Conservation (phyloP, 345 rosid genomes). For the Hibiscus mutabilis region DNA sequence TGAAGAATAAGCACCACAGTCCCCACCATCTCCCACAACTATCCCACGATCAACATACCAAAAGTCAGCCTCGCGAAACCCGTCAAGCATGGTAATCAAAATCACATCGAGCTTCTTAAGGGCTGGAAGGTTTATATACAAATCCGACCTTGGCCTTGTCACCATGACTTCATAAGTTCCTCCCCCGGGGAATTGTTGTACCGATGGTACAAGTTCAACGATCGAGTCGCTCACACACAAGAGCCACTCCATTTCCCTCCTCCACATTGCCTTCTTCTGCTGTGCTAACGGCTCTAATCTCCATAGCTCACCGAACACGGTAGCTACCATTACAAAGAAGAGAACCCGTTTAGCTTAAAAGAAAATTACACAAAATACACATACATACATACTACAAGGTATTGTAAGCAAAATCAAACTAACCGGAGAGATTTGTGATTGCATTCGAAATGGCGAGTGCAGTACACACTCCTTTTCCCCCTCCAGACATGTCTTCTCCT, state of each 20-base stretch:
- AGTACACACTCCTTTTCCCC: slow-evolving; percentile 97
- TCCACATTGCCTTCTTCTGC: slow-evolving; percentile 91
- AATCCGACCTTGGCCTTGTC: slow-evolving; percentile 80
- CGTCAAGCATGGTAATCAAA: slow-evolving; percentile 74
- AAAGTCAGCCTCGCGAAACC: slow-evolving; percentile 62
- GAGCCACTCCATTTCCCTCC: slow-evolving; percentile 92
- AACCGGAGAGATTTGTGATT: slow-evolving; percentile 96
- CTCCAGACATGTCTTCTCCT: slow-evolving; percentile 99
- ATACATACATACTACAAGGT: background rate
- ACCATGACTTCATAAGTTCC: slow-evolving; percentile 93
- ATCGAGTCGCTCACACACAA: slow-evolving; percentile 85
- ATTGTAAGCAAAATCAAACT: slow-evolving; percentile 7
- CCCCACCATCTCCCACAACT: slow-evolving; percentile 51
- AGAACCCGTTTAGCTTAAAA: background rate
- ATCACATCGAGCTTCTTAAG: slow-evolving; percentile 93
- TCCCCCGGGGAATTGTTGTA: slow-evolving; percentile 89
- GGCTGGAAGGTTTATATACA: slow-evolving; percentile 84
- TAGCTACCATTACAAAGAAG: slow-evolving; percentile 42
- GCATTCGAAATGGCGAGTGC: slow-evolving; percentile 98
- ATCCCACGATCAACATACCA: slow-evolving; percentile 94
- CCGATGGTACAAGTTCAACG: slow-evolving; percentile 91
- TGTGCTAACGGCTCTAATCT: slow-evolving; percentile 84
- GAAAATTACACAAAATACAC: background rate
- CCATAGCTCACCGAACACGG: slow-evolving; percentile 95
- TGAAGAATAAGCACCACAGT: slow-evolving; percentile 36